phyloP scores from a whole-genome alignment of 1,284 basidiomycete genomes.

The Ganoderma leucocontextum region DNA sequence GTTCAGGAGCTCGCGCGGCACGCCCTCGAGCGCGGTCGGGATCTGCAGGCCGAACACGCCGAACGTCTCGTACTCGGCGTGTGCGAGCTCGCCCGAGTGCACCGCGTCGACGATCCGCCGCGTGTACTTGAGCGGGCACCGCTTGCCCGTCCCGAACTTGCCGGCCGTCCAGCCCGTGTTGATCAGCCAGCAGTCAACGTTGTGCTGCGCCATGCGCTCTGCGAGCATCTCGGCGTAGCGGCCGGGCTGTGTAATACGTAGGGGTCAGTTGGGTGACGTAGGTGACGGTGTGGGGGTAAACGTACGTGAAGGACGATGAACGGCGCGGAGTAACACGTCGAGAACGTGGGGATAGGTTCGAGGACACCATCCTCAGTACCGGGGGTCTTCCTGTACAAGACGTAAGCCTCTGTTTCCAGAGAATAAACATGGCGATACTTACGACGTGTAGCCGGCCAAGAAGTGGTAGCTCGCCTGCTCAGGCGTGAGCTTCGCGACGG shows the following conservation, averaged over 20 bases:
- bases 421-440: slow-evolving; percentile 39
- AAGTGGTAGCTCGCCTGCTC: slow-evolving; percentile 99
- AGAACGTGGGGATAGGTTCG: slow-evolving; percentile 99
- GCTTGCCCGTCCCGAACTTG: slow-evolving; percentile 91
- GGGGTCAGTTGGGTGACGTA: slow-evolving; percentile 8
- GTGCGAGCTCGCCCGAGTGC: slow-evolving; percentile 91
- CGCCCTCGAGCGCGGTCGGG: slow-evolving; percentile 83
- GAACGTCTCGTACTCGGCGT: slow-evolving; percentile 90
- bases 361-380: slow-evolving; percentile 98
- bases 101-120: slow-evolving; percentile 97
- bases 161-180: slow-evolving; percentile 99
- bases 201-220: slow-evolving; percentile 90
- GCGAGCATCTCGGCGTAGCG: slow-evolving; percentile 98
- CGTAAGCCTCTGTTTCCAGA: background rate
- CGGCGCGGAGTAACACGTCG: slow-evolving; percentile 98
- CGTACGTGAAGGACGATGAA: slow-evolving; percentile 96
- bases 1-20: slow-evolving; percentile 90
- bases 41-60: slow-evolving; percentile 82
- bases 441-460: slow-evolving; percentile 96
- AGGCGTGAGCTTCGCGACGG: slow-evolving; percentile 91
- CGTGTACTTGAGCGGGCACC: slow-evolving; percentile 95
- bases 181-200: slow-evolving; percentile 98
- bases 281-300: slow-evolving; percentile 21
- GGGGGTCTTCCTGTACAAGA: slow-evolving; percentile 78
- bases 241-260: slow-evolving; percentile 73